These are phyloP conservation scores for Rhizopus delemar DNA, from an alignment of 371 early-diverging fungal species.

Conservation along the genomic window DNA sequence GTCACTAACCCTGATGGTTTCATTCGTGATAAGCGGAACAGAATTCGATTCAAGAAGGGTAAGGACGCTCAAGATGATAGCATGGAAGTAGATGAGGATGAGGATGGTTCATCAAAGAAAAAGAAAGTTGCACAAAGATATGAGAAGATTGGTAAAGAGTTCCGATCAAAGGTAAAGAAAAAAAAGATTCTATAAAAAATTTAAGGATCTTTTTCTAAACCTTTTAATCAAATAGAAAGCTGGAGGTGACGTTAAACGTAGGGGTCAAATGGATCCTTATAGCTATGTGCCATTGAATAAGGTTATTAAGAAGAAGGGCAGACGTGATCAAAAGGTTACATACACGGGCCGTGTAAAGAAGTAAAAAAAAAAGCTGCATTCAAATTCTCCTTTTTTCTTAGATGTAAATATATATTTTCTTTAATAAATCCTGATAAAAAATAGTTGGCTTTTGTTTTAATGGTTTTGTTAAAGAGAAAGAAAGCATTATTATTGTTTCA, in stretches of 20 bases:
- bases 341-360: slow-evolving; percentile 51
- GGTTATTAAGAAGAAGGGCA: slow-evolving; percentile 55
- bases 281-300: slow-evolving; percentile 91
- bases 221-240: slow-evolving; percentile 60
- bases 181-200: slow-evolving; percentile 1
- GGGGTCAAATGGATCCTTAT: slow-evolving; percentile 88
- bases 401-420: slow-evolving; percentile 11
- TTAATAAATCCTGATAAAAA: neutral
- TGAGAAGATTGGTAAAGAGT: slow-evolving; percentile 58
- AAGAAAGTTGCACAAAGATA: slow-evolving; percentile 28
- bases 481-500: neutral
- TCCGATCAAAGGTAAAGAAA: slow-evolving; percentile 60
- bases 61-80: slow-evolving; percentile 53
- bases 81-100: slow-evolving; percentile 60
- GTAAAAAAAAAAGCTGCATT: slow-evolving; percentile 11
- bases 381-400: slow-evolving; percentile 1
- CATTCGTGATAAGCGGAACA: slow-evolving; percentile 77
- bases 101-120: slow-evolving; percentile 28
- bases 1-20: slow-evolving; percentile 82
- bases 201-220: neutral
- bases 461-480: neutral
- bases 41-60: slow-evolving; percentile 87
- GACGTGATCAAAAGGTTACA: slow-evolving; percentile 41
- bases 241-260: slow-evolving; percentile 90
- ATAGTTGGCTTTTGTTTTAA: neutral